A percentile compares a stretch with the other conserved stretches of the same genome.
These are phyloP conservation scores for Candida pseudocylindracea DNA, from an alignment of 1,139 yeast species.

Conservation along the genomic window DNA sequence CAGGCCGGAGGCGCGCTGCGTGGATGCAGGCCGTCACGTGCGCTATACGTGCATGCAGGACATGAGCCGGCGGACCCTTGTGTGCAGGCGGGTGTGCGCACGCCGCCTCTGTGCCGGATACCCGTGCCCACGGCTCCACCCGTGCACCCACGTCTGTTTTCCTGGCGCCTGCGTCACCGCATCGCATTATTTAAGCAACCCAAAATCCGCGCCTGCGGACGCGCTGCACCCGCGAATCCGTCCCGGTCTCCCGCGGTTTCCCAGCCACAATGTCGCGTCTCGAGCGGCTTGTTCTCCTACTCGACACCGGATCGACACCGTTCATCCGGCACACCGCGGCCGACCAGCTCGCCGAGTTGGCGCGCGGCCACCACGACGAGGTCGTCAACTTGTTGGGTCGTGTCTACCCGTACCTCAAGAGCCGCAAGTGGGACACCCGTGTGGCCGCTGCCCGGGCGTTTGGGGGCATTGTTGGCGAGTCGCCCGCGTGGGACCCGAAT, in stretches of 20 bases:
- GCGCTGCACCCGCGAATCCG: no score
- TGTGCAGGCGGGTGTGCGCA: no score
- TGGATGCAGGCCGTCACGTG: no score
- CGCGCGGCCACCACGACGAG: constrained; percentile 90
- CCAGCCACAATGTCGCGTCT: constrained; percentile 19
- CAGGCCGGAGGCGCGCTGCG: no score
- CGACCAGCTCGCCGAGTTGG: constrained; percentile 86
- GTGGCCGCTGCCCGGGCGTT: constrained; percentile 88
- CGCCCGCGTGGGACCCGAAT: constrained; percentile 76
- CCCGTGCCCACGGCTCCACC: no score
- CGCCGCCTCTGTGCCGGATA: no score
- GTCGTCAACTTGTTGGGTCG: constrained; percentile 62
- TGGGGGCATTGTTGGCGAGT: constrained; percentile 76
- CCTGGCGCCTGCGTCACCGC: no score
- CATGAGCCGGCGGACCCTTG: no score
- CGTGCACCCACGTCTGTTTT: no score
- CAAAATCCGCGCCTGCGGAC: no score
- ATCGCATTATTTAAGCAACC: no score
- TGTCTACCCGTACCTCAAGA: constrained; percentile 72
- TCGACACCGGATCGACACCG: constrained; percentile 91
- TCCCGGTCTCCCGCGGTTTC: not conserved
- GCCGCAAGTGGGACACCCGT: constrained; percentile 89
- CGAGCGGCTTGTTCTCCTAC: constrained; percentile 52
- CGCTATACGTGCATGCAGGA: no score
- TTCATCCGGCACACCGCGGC: constrained; percentile 94